Conservation (phyloP, 2,329 filamentous ascomycete genomes). For the Ophiocordyceps polyrhachis-furcata region DNA sequence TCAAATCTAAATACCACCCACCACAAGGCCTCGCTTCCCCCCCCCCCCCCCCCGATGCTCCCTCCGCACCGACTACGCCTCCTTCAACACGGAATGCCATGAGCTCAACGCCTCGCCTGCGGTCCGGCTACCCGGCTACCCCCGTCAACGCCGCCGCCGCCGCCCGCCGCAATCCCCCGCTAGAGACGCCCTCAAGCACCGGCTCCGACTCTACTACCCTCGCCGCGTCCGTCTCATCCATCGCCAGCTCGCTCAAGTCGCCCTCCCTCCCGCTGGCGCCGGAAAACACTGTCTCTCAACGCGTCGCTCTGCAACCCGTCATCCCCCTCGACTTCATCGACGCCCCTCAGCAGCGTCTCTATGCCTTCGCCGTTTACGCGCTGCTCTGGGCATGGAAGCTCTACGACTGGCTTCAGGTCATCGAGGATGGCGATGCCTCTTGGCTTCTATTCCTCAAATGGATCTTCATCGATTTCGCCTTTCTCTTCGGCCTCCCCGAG, state of each 20-base stretch:
- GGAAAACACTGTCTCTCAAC: conserved; percentile 15
- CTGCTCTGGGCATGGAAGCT: conserved; percentile 64
- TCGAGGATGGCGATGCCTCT: conserved; percentile 72
- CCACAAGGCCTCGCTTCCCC: neutral
- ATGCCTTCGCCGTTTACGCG: conserved; percentile 63
- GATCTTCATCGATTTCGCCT: conserved; percentile 69
- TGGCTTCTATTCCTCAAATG: conserved; percentile 88
- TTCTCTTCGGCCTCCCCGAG: conserved; percentile 71
- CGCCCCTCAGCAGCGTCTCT: conserved; percentile 78
- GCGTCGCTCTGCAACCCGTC: conserved; percentile 33
- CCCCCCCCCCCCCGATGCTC: neutral
- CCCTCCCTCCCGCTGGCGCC: conserved; percentile 27
- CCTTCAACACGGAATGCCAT: conserved; percentile 42
- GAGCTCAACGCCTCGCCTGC: conserved; percentile 66
- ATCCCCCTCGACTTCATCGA: conserved; percentile 72
- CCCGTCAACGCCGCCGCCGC: conserved; percentile 34
- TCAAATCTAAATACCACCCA: neutral
- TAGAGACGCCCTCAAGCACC: conserved; percentile 13
- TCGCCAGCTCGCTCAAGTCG: conserved; percentile 12
- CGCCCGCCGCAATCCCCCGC: conserved; percentile 15
- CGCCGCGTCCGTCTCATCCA: conserved; percentile 12
- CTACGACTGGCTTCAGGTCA: conserved; percentile 65
- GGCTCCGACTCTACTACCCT: conserved; percentile 8
- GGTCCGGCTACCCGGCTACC: conserved; percentile 65
- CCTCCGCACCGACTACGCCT: neutral